A percentile compares a stretch with the other conserved stretches of the same genome.
These are phyloP conservation scores for Diaporthe ampelina DNA, from an alignment of 2,329 filamentous ascomycete species.

Conservation along the genomic window DNA sequence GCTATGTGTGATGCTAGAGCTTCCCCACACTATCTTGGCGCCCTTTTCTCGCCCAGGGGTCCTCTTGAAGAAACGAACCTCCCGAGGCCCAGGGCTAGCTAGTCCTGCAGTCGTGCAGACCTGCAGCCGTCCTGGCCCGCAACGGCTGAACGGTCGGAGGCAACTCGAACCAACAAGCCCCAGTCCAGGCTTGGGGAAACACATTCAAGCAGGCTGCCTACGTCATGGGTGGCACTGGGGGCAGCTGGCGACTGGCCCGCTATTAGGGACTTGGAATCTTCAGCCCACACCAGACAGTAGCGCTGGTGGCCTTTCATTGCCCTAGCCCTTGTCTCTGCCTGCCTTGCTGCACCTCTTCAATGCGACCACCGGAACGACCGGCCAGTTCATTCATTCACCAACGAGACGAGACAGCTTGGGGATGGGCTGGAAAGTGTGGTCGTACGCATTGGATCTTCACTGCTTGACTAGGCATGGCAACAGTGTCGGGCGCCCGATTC, in stretches of 20 bases:
- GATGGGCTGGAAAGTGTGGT: conserved; percentile 7
- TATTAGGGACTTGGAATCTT: conserved; percentile 3
- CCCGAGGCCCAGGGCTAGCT: conserved; percentile 1
- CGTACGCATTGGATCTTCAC: conserved; percentile 14
- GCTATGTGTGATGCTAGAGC: not conserved
- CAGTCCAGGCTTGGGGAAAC: not conserved
- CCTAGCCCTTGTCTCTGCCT: conserved; percentile 12
- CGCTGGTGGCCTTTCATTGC: not conserved
- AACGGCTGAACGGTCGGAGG: conserved; percentile 21
- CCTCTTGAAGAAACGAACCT: conserved; percentile 21
- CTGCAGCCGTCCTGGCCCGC: conserved; percentile 15
- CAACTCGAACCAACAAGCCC: not conserved
- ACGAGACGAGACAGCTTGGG: not conserved
- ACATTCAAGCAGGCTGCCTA: not conserved
- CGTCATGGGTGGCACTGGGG: conserved; percentile 20
- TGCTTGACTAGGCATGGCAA: not conserved
- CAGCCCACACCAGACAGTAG: conserved; percentile 4
- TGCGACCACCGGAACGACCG: conserved; percentile 13
- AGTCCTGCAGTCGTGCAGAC: conserved; percentile 20
- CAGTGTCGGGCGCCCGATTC: not conserved
- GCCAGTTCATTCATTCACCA: conserved; percentile 9
- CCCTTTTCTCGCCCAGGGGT: not conserved
- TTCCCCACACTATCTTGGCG: conserved; percentile 24
- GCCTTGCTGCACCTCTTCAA: not conserved
- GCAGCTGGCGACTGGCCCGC: conserved; percentile 9